Conservation (phyloP, 345 rosid genomes). For the Aquilaria malaccensis region DNA sequence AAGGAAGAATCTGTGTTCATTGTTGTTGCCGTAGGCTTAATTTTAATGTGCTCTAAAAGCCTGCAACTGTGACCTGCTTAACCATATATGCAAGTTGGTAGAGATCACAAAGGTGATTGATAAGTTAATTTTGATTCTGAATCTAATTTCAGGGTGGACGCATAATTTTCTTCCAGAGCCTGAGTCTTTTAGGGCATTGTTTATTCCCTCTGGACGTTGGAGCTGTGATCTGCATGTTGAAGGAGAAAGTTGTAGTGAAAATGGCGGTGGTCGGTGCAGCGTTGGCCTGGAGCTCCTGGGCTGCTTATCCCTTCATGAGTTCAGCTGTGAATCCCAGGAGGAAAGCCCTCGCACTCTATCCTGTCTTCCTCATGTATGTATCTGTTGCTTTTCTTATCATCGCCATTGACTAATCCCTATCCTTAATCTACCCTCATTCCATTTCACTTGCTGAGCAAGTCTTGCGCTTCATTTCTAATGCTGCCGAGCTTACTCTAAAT, state of each 20-base stretch:
- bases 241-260: slow-evolving; percentile 68
- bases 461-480: too few relatives aligned
- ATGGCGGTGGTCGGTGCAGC: slow-evolving; percentile 61
- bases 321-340: slow-evolving; percentile 81
- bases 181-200: slow-evolving; percentile 81
- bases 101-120: too few relatives aligned
- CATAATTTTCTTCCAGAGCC: slow-evolving; percentile 83
- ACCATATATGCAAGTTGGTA: too few relatives aligned
- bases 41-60: too few relatives aligned
- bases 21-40: too few relatives aligned
- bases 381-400: slow-evolving; percentile 60
- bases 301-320: slow-evolving; percentile 95
- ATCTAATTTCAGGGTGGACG: slow-evolving; percentile 64
- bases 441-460: too few relatives aligned
- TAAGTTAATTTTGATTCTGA: too few relatives aligned
- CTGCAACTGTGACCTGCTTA: too few relatives aligned
- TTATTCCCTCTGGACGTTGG: slow-evolving; percentile 84
- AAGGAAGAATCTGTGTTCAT: too few relatives aligned
- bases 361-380: slow-evolving; percentile 63
- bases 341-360: slow-evolving; percentile 82
- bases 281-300: slow-evolving; percentile 93
- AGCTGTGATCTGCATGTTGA: slow-evolving; percentile 72
- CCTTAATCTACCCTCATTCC: too few relatives aligned
- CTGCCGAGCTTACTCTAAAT: too few relatives aligned
- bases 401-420: slow-evolving; percentile 43